Percentiles rank a stretch among this genome's conserved stretches.
Evolutionary conservation across 345 rosid species (phyloP).

Genomic region (Eucalyptus curtisii): DNA sequence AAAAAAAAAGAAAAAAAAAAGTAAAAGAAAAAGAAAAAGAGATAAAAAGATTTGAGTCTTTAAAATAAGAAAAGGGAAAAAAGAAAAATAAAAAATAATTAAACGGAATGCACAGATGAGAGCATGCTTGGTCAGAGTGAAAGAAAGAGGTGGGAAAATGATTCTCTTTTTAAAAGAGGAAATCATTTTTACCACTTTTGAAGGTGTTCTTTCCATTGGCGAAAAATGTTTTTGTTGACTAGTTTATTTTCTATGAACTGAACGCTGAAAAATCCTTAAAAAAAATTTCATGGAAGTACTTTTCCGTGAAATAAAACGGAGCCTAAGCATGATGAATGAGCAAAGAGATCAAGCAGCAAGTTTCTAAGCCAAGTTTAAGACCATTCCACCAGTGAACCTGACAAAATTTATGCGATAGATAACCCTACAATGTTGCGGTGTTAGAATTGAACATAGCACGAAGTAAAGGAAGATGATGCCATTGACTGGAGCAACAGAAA

Average conservation of each 20-base stretch:
- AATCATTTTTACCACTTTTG: background rate
- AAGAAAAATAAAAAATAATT: too few species aligned
- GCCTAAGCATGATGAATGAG: background rate
- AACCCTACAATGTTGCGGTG: background rate
- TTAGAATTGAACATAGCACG: background rate
- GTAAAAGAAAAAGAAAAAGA: too few species aligned
- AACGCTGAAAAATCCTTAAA: too few species aligned
- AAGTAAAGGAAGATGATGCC: background rate
- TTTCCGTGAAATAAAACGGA: background rate
- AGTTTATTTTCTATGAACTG: background rate
- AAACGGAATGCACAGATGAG: background rate
- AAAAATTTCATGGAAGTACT: background rate
- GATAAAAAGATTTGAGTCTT: too few species aligned
- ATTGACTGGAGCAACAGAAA: background rate
- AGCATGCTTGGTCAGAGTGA: background rate
- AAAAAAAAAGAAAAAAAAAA: too few species aligned
- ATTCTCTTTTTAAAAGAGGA: background rate
- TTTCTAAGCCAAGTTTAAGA: background rate
- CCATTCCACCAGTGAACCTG: background rate
- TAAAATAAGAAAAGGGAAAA: too few species aligned
- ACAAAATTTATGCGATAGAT: background rate
- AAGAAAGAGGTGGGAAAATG: background rate
- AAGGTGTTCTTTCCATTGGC: background rate
- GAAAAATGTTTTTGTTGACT: background rate
- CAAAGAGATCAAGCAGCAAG: background rate